Evolutionary conservation across 345 rosid species (phyloP), one percentile per base, ranked within the genome.

Genomic region (Durio zibethinus): DNA sequence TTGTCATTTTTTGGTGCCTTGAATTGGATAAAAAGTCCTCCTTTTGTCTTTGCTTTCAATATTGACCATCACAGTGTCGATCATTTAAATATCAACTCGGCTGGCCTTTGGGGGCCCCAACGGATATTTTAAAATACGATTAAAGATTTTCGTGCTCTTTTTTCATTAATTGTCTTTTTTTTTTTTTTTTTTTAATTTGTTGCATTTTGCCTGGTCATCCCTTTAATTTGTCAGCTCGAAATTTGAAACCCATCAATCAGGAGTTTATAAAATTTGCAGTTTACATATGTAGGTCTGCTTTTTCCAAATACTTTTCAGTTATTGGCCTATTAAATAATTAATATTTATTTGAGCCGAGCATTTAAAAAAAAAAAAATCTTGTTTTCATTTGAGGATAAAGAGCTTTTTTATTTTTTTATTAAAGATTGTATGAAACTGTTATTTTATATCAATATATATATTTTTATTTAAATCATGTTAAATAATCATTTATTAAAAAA

Each of bases 61-160:
- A 67, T 87, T 88, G 91, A 88, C 88, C 33, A 78, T 81, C 79
- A 88, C 88, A 84, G 89, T 86, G 62, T 62, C 43, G 25, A 67
- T 76, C 65, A 78, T 62, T 40, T 20, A 20, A 20, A 53, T 43
- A 10, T 25, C 21, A 68, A 25, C 38, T 12, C 45, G 9, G 11
- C 40, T 4, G 63, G 52, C 23, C 35, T 50, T 79, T 48, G n/a
- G 72, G 88, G 84, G 16, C 86, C 87, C 84, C 9, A 36, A 1
- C 67, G 60, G 63, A 62, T 35, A 36, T 65, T 74, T 82, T 75
- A 59, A 64, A n/a, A 54, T 76, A 82, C 73, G 62, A 78, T 83
- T 77, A 82, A 74, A 81, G 87, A 78, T 78, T 65, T 59, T 69
- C 12, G 31, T 76, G 84, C 70, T 65, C 70, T 77, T 76, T 80